phyloP scores from a whole-genome alignment of 2,329 filamentous ascomycete genomes.

The Diaporthe citrichinensis region DNA sequence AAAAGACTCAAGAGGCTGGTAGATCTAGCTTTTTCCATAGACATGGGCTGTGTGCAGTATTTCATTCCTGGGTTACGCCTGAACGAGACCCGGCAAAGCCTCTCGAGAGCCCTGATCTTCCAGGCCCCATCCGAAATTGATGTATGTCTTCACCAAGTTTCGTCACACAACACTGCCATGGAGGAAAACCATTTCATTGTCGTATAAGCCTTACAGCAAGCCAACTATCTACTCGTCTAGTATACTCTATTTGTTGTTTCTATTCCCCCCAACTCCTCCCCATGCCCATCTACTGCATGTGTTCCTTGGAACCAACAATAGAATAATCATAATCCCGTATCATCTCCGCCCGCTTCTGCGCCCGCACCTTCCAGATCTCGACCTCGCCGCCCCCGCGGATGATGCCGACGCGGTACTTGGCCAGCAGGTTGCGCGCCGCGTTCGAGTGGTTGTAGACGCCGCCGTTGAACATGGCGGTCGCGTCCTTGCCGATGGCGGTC shows the following conservation, averaged over 20 bases:
- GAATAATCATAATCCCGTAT: conserved; percentile 37
- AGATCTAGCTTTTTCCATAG: too few species aligned
- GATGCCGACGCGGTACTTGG: conserved; percentile 89
- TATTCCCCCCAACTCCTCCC: neutral
- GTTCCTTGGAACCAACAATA: conserved; percentile 24
- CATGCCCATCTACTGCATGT: neutral
- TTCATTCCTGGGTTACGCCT: too few species aligned
- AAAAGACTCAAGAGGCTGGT: too few species aligned
- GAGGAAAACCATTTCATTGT: too few species aligned
- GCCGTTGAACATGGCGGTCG: conserved; percentile 91
- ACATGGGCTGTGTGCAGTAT: too few species aligned
- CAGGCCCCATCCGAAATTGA: too few species aligned
- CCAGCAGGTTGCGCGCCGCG: conserved; percentile 88
- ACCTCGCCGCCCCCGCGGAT: conserved; percentile 90
- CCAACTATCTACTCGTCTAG: neutral
- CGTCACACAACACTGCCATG: too few species aligned
- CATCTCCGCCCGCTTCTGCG: conserved; percentile 54
- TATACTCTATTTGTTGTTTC: neutral
- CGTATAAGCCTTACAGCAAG: neutral
- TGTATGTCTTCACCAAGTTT: too few species aligned
- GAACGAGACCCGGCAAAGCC: too few species aligned
- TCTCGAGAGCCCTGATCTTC: too few species aligned
- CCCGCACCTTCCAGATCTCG: conserved; percentile 83
- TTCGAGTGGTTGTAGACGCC: conserved; percentile 92
- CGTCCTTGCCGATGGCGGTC: conserved; percentile 85